These are phyloP conservation scores for Anastatica hierochuntica DNA, from an alignment of 345 rosid species.

Conservation along the genomic window DNA sequence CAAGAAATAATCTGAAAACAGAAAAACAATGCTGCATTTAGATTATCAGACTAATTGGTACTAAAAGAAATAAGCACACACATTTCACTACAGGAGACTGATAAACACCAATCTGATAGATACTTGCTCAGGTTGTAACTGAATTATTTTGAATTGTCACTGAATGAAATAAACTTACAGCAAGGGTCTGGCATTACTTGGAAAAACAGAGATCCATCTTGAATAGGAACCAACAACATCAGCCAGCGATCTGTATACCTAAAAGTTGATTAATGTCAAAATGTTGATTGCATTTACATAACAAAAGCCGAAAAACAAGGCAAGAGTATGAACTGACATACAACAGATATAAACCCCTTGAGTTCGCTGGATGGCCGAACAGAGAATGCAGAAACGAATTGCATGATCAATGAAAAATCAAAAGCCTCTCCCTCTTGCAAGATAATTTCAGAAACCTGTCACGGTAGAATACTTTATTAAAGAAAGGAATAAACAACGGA, in stretches of 20 bases:
- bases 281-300: slow-evolving; percentile 16
- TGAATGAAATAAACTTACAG: slow-evolving; percentile 47
- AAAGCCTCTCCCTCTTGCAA: slow-evolving; percentile 56
- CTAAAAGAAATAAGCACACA: not conserved
- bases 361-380: slow-evolving; percentile 43
- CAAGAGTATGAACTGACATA: slow-evolving; percentile 37
- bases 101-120: not conserved
- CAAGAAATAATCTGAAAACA: slow-evolving; percentile 87
- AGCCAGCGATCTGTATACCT: slow-evolving; percentile 90
- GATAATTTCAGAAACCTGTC: slow-evolving; percentile 82
- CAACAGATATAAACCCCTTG: slow-evolving; percentile 74
- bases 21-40: slow-evolving; percentile 25
- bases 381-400: slow-evolving; percentile 62
- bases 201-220: slow-evolving; percentile 67
- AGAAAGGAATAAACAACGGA: not conserved
- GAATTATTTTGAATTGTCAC: not conserved
- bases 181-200: slow-evolving; percentile 52
- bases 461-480: slow-evolving; percentile 8
- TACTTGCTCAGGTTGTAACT: not conserved
- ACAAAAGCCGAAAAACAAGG: slow-evolving; percentile 2
- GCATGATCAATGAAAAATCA: slow-evolving; percentile 73
- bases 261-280: slow-evolving; percentile 26
- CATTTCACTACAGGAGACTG: not conserved
- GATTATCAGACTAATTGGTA: not conserved
- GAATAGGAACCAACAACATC: slow-evolving; percentile 93